Evolutionary conservation across 2,329 filamentous ascomycete species (phyloP).

Genomic region (Paecilomyces niveus): DNA sequence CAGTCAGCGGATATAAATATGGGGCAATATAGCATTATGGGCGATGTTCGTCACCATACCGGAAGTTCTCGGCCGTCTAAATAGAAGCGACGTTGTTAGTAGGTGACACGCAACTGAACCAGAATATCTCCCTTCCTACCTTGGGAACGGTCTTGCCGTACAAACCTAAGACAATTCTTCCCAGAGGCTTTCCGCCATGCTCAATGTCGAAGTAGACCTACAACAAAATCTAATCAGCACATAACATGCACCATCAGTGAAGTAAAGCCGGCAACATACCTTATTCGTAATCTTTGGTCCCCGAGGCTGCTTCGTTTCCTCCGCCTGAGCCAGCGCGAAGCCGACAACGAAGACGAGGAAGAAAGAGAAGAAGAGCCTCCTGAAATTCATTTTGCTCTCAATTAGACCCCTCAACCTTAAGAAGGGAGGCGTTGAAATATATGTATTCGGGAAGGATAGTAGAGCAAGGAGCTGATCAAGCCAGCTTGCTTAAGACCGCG

Average conservation of each 20-base stretch:
- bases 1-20: constrained; percentile 8
- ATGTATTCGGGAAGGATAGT: background rate
- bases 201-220: constrained; percentile 61
- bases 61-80: constrained; percentile 59
- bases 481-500: background rate
- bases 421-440: background rate
- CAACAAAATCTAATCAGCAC: constrained; percentile 1
- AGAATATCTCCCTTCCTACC: constrained; percentile 29
- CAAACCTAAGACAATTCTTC: constrained; percentile 56
- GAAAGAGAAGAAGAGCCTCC: constrained; percentile 50
- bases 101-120: background rate
- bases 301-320: constrained; percentile 57
- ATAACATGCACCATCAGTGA: background rate
- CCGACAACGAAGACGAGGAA: constrained; percentile 68
- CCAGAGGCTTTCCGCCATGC: constrained; percentile 55
- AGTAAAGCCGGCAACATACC: constrained; percentile 38
- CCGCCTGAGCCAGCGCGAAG: constrained; percentile 63
- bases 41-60: constrained; percentile 30
- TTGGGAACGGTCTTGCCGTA: constrained; percentile 63
- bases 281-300: constrained; percentile 95
- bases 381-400: constrained; percentile 25
- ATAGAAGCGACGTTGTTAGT: background rate
- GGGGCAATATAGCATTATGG: background rate
- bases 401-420: constrained; percentile 4
- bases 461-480: background rate